A percentile compares a stretch with the other conserved stretches of the same genome.
Evolutionary conservation across 305 asterid species (phyloP).

Genomic region (Fraxinus baroniana): DNA sequence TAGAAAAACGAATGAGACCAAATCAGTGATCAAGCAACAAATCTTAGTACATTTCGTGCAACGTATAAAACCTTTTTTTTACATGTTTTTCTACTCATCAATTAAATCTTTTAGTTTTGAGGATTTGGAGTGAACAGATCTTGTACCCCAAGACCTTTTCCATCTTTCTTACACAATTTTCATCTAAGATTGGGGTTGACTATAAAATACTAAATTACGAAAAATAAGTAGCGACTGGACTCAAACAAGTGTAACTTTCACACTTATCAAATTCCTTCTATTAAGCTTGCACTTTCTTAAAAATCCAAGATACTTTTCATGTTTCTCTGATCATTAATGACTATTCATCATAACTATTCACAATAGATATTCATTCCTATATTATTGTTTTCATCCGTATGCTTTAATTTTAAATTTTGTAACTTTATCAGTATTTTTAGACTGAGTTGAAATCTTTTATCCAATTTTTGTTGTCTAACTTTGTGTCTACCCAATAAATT

Average conservation of each 20-base stretch:
- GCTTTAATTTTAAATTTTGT: no score
- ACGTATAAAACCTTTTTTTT: slow-evolving; percentile 11
- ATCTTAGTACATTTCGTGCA: slow-evolving; percentile 33
- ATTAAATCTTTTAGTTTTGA: slow-evolving; percentile 1
- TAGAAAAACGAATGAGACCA: slow-evolving; percentile 13
- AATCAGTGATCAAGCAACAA: slow-evolving; percentile 25
- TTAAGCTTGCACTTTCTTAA: neutral
- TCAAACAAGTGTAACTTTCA: neutral
- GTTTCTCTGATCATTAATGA: no score
- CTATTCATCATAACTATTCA: neutral
- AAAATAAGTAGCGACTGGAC: neutral
- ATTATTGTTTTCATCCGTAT: no score
- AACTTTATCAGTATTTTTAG: no score
- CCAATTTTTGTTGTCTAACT: no score
- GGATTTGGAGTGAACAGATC: neutral
- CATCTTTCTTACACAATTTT: neutral
- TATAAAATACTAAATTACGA: neutral
- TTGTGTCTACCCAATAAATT: no score
- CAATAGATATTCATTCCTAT: no score
- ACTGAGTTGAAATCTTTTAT: no score
- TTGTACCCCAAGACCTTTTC: neutral
- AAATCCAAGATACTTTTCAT: neutral
- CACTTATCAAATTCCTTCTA: neutral
- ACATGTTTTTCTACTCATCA: neutral
- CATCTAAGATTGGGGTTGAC: neutral